Conservation (phyloP, 768 basidiomycete genomes). For the Aureoboletus auriporus region DNA sequence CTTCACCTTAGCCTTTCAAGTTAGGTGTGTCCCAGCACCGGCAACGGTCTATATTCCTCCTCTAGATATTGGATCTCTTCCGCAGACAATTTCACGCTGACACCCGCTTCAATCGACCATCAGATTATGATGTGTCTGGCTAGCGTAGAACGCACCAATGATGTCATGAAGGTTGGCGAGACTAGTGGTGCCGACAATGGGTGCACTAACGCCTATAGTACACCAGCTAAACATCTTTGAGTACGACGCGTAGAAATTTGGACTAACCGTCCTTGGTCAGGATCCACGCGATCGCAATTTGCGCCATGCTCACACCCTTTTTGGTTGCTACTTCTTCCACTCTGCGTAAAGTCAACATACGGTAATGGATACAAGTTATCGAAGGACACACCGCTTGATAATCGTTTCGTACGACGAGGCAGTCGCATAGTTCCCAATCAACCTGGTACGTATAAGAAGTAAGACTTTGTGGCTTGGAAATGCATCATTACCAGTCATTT, state of each 20-base stretch:
- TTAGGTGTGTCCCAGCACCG: conserved; percentile 36
- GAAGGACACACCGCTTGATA: conserved; percentile 20
- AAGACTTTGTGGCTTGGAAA: neutral
- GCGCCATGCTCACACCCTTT: conserved; percentile 38
- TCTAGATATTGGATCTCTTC: conserved; percentile 48
- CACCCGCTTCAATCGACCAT: conserved; percentile 20
- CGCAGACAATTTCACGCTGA: conserved; percentile 40
- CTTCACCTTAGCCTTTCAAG: no score
- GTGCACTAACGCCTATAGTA: conserved; percentile 34
- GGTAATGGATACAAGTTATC: no score
- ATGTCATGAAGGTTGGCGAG: conserved; percentile 38
- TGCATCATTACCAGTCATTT: conserved; percentile 19
- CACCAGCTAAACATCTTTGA: neutral
- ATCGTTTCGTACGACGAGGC: conserved; percentile 25
- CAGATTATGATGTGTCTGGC: neutral
- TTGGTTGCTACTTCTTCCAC: conserved; percentile 38
- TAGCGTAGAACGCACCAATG: conserved; percentile 27
- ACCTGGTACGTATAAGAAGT: conserved; percentile 16
- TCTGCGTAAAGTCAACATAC: conserved; percentile 13
- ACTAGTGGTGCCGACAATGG: conserved; percentile 43
- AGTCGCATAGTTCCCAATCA: conserved; percentile 21
- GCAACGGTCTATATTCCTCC: conserved; percentile 40
- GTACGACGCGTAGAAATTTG: neutral
- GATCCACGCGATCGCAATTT: conserved; percentile 40
- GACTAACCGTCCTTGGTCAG: conserved; percentile 28